Evolutionary conservation across 169 alveolate genomes (phyloP), one percentile per base, ranked within the genome.

Genomic region (Pseudocohnilembus persalinus): DNA sequence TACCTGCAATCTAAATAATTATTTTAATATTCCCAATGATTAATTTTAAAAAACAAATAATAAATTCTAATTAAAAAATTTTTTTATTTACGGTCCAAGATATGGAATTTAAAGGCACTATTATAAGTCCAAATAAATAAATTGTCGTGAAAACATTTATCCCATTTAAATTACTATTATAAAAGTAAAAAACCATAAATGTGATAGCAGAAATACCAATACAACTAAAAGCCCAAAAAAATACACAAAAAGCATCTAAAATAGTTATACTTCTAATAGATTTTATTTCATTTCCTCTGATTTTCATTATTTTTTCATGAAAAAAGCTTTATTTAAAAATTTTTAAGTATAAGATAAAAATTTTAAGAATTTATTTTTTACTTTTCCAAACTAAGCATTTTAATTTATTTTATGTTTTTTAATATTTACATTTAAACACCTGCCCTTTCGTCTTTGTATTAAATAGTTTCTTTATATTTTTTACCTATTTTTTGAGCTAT

Each of bases 71-170:
- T 75, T 31, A 75, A 75, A 16, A 35, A 31, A 0, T 35, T 75
- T 75, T 75, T 75, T 29, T 64, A 75, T 64, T 75, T 29, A 75
- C 33, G 11, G 80, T 75, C 80, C 80, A 75, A 27, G 80, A 64
- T 29, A 75, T 0, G 29, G 80, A 35, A 75, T 75, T 75, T 31
- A 88, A 73, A 1, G 91, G 91, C 26, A 65, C 74, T 25, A 87
- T 88, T 27, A 88, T 32, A 31, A 83, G 63, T 77, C 83, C 84
- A 28, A 88, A 82, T 82, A 88, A 74, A 77, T 88, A 87, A 83
- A 88, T 77, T 29, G 91, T 65, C n/a, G 91, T 82, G 74, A 88
- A 88, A 64, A 88, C 80, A 25, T 85, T 82, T 65, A 87, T 78
- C 20, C 78, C 78, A 77, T 88, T 88, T 73, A 82, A 76, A 26